Conservation (phyloP, 257 asterid genomes). For the Mentha longifolia region DNA sequence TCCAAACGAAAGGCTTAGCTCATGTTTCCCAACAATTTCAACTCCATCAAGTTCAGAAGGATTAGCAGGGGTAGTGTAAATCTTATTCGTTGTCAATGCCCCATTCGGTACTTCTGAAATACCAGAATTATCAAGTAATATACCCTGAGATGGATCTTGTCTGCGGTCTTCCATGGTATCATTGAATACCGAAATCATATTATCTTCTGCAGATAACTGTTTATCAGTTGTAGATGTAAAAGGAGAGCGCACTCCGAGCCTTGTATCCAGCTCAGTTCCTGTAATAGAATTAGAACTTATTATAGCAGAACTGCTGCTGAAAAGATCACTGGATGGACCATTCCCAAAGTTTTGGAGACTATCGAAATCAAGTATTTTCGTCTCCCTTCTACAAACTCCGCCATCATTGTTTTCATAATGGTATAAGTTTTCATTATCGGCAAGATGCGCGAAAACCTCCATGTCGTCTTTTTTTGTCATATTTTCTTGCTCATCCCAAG, state of each 20-base stretch:
- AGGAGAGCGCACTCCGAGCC: slow-evolving; percentile 49
- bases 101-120: slow-evolving; percentile 43
- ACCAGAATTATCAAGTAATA: slow-evolving; percentile 43
- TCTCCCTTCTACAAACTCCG: slow-evolving; percentile 39
- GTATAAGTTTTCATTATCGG: slow-evolving; percentile 35
- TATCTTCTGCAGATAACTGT: slow-evolving; percentile 45
- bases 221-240: slow-evolving; percentile 42
- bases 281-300: slow-evolving; percentile 37
- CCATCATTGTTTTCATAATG: slow-evolving; percentile 35
- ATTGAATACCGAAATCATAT: slow-evolving; percentile 34
- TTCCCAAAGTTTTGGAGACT: slow-evolving; percentile 35
- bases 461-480: slow-evolving; percentile 30
- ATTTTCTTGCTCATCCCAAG: slow-evolving; percentile 44
- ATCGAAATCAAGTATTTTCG: slow-evolving; percentile 37
- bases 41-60: slow-evolving; percentile 40
- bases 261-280: slow-evolving; percentile 41
- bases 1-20: slow-evolving; percentile 64
- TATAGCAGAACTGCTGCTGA: slow-evolving; percentile 39
- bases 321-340: slow-evolving; percentile 41
- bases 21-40: slow-evolving; percentile 47
- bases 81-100: slow-evolving; percentile 39
- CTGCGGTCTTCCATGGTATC: slow-evolving; percentile 43
- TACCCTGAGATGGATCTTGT: slow-evolving; percentile 41
- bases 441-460: background rate
- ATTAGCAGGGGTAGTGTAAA: slow-evolving; percentile 41